Evolutionary conservation across 179 eudicot species (phyloP).

Genomic region (Actinidia polygama): DNA sequence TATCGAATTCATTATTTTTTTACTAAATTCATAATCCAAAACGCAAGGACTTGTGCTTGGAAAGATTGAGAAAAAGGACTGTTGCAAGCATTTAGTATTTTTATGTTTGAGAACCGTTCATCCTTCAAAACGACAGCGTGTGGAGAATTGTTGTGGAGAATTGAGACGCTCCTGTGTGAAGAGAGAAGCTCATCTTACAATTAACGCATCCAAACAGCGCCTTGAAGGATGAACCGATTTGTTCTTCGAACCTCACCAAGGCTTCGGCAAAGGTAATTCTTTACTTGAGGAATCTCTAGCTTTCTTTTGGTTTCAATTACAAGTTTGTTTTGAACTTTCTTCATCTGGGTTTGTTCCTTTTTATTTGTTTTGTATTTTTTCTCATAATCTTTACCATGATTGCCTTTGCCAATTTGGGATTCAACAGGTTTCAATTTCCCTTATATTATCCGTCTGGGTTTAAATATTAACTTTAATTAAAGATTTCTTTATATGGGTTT

Average conservation of each 20-base stretch:
- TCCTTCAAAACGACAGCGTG: background rate
- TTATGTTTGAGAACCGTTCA: too few relatives aligned
- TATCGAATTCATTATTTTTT: too few relatives aligned
- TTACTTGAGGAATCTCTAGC: conserved; percentile 9
- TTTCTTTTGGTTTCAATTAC: background rate
- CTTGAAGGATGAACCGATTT: background rate
- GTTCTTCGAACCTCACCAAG: background rate
- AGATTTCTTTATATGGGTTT: background rate
- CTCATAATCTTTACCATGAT: too few relatives aligned
- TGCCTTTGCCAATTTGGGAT: background rate
- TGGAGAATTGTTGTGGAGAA: too few relatives aligned
- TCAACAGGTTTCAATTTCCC: background rate
- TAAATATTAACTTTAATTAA: too few relatives aligned
- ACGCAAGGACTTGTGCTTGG: too few relatives aligned
- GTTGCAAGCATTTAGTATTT: too few relatives aligned
- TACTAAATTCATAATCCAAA: too few relatives aligned
- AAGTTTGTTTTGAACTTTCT: background rate
- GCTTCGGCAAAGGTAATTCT: conserved; percentile 10
- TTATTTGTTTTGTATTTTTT: background rate
- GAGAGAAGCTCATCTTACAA: background rate
- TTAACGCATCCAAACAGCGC: conserved; percentile 1
- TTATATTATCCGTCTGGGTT: too few relatives aligned
- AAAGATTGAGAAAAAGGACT: too few relatives aligned
- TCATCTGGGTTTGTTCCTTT: conserved; percentile 11
- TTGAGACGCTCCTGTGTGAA: background rate